Evolutionary conservation across 1,139 yeast species (phyloP).

Genomic region (Kodamaea ohmeri): DNA sequence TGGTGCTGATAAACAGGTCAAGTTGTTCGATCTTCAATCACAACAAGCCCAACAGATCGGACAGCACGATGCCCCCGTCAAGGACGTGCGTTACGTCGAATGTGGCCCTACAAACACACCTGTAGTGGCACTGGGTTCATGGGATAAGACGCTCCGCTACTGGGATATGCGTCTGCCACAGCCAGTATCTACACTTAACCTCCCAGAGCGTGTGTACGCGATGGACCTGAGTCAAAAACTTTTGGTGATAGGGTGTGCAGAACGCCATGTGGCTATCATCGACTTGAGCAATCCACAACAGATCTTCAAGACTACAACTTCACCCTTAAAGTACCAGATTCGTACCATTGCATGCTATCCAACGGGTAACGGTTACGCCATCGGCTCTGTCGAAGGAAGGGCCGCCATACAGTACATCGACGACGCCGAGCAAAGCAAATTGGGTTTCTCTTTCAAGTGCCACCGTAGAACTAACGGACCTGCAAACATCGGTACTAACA

Average conservation of each 20-base stretch:
- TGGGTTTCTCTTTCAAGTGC: slow-evolving; percentile 89
- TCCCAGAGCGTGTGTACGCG: slow-evolving; percentile 89
- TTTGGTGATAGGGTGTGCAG: slow-evolving; percentile 91
- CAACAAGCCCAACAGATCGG: slow-evolving; percentile 88
- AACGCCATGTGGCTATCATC: slow-evolving; percentile 73
- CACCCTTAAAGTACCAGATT: slow-evolving; percentile 94
- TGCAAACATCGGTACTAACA: slow-evolving; percentile 14
- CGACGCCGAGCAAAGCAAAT: slow-evolving; percentile 68
- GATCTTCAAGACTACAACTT: slow-evolving; percentile 67
- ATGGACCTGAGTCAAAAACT: slow-evolving; percentile 84
- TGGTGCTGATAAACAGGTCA: slow-evolving; percentile 89
- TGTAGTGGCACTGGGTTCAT: slow-evolving; percentile 87
- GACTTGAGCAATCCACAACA: slow-evolving; percentile 82
- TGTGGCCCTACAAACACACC: slow-evolving; percentile 82
- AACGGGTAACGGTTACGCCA: slow-evolving; percentile 86
- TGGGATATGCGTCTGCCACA: slow-evolving; percentile 91
- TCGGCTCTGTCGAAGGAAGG: slow-evolving; percentile 94
- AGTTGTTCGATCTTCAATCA: slow-evolving; percentile 75
- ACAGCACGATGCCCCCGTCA: slow-evolving; percentile 79
- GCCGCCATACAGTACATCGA: slow-evolving; percentile 96
- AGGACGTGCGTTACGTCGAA: slow-evolving; percentile 69
- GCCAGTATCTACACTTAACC: slow-evolving; percentile 74
- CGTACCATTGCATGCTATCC: slow-evolving; percentile 80
- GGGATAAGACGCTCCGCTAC: slow-evolving; percentile 93
- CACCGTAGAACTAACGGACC: slow-evolving; percentile 59